Evolutionary conservation across 2,329 filamentous ascomycete species (phyloP).

Genomic region (Arthroderma sp.): DNA sequence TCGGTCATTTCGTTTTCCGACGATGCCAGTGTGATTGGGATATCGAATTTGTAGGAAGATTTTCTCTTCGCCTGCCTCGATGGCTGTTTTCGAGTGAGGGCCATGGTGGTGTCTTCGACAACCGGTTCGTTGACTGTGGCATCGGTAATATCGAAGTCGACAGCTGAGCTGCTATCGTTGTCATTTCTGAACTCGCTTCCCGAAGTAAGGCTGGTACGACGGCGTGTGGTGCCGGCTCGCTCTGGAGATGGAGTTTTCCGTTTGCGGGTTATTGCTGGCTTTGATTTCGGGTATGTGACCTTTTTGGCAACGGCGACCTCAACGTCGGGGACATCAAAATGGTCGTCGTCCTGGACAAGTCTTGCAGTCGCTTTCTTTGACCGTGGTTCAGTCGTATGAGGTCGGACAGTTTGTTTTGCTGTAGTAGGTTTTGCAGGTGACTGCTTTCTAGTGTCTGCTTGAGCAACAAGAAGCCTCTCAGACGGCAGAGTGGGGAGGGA

Average conservation of each 20-base stretch:
- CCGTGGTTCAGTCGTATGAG: background rate
- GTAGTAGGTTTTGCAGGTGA: slow-evolving; percentile 6
- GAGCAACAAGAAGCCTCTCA: slow-evolving; percentile 30
- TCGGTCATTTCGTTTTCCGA: too few relatives aligned
- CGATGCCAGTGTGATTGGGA: too few relatives aligned
- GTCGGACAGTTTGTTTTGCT: background rate
- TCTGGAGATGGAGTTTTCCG: slow-evolving; percentile 3
- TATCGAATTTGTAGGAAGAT: too few relatives aligned
- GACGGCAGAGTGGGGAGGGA: slow-evolving; percentile 33
- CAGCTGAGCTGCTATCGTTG: background rate
- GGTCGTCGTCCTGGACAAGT: background rate
- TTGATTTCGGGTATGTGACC: background rate
- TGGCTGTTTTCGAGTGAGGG: too few relatives aligned
- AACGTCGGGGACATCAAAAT: background rate
- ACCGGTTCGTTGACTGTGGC: too few relatives aligned
- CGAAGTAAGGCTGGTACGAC: background rate
- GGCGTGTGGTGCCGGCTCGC: background rate
- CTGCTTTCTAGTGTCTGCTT: slow-evolving; percentile 11
- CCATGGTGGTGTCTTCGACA: too few relatives aligned
- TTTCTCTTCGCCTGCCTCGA: too few relatives aligned
- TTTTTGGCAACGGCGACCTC: background rate
- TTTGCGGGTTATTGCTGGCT: background rate
- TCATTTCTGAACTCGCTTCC: background rate
- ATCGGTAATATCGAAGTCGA: too few relatives aligned
- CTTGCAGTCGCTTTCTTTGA: background rate